Conservation (phyloP, 768 basidiomycete genomes). For the Chiua virens region DNA sequence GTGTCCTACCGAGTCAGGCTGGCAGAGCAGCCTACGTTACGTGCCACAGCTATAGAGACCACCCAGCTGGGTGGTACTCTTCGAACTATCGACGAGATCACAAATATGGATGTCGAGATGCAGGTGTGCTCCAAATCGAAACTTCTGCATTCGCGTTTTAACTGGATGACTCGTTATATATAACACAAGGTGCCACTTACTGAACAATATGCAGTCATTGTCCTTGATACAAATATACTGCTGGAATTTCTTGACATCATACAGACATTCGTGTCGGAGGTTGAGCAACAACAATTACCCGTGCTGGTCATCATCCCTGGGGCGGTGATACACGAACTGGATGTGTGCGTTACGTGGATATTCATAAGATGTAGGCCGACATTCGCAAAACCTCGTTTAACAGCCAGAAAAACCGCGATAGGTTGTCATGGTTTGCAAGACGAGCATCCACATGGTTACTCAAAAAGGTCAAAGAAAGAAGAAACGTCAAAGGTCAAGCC, state of each 20-base stretch:
- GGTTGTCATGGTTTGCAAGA: constrained; percentile 63
- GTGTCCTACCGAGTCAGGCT: not conserved
- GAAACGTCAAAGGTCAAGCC: constrained; percentile 58
- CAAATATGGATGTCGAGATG: constrained; percentile 74
- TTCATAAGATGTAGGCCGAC: constrained; percentile 1
- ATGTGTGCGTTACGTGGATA: constrained; percentile 47
- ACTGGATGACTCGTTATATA: not conserved
- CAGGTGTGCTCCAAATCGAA: constrained; percentile 43
- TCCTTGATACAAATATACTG: constrained; percentile 81
- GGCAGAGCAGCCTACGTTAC: not conserved
- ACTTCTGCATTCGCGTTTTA: not conserved
- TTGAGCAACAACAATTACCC: constrained; percentile 49
- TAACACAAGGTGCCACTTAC: constrained; percentile 40
- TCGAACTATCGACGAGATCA: constrained; percentile 51
- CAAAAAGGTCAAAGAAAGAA: constrained; percentile 56
- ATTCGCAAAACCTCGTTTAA: not conserved
- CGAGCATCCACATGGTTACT: constrained; percentile 70
- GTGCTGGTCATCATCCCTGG: constrained; percentile 69
- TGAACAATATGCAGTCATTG: constrained; percentile 47
- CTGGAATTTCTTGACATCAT: constrained; percentile 65
- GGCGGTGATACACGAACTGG: constrained; percentile 75
- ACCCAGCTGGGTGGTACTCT: constrained; percentile 40
- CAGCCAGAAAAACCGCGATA: constrained; percentile 42
- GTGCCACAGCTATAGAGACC: constrained; percentile 7
- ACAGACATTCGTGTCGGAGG: constrained; percentile 62